phyloP scores from a whole-genome alignment of 2,329 filamentous ascomycete genomes.

The Colletotrichum cuscutae region DNA sequence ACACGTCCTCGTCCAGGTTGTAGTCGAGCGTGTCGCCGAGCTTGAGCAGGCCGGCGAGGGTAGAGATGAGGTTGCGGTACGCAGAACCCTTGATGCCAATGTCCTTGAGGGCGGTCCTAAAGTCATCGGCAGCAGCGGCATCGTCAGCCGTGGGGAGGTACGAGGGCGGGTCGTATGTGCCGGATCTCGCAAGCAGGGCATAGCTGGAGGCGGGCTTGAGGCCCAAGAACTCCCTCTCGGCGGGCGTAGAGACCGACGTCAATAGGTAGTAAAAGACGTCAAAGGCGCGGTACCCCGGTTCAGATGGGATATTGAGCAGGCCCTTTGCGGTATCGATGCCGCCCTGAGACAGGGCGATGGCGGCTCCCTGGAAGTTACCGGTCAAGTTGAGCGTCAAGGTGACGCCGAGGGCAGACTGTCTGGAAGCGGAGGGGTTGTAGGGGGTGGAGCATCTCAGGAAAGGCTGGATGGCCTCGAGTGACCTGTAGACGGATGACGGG shows the following conservation, averaged over 20 bases:
- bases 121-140: constrained; percentile 91
- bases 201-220: constrained; percentile 83
- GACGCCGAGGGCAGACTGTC: constrained; percentile 83
- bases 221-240: constrained; percentile 88
- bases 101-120: constrained; percentile 84
- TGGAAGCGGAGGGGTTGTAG: constrained; percentile 84
- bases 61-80: constrained; percentile 85
- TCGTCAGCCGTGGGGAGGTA: constrained; percentile 96
- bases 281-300: constrained; percentile 89
- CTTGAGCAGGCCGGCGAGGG: constrained; percentile 87
- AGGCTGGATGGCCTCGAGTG: constrained; percentile 83
- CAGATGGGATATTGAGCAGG: constrained; percentile 80
- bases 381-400: constrained; percentile 84
- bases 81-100: constrained; percentile 92
- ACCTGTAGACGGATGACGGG: constrained; percentile 79
- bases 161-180: constrained; percentile 85
- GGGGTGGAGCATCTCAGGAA: constrained; percentile 91
- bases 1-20: constrained; percentile 81
- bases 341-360: constrained; percentile 82
- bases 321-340: constrained; percentile 88
- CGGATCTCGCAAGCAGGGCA: constrained; percentile 81
- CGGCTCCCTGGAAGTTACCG: constrained; percentile 81
- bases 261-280: constrained; percentile 98
- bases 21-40: constrained; percentile 92
- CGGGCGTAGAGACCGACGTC: constrained; percentile 87